A percentile compares a stretch with the other conserved stretches of the same genome.
Conservation (phyloP, 768 basidiomycete species). For the Glaciozyma martinii region DNA sequence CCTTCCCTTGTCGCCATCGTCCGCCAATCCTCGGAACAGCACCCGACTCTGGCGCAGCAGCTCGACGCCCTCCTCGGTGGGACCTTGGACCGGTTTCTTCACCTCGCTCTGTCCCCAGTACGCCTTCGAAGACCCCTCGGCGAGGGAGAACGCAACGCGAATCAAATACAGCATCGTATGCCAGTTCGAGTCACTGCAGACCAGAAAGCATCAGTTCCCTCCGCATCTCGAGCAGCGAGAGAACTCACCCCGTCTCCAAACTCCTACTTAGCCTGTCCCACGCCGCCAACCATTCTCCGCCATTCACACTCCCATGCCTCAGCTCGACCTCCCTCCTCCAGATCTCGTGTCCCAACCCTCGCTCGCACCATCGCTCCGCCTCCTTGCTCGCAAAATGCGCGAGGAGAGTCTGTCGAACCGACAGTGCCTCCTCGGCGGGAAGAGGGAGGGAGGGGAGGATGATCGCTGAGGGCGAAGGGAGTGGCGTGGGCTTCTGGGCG, state of each 20-base stretch:
- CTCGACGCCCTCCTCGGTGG: neutral
- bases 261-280: constrained; percentile 2
- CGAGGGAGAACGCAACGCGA: constrained; percentile 19
- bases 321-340: constrained; percentile 27
- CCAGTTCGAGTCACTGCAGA: constrained; percentile 34
- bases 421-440: neutral
- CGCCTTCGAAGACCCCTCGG: neutral
- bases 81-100: neutral
- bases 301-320: constrained; percentile 2
- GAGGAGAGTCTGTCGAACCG: neutral
- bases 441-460: constrained; percentile 7
- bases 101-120: neutral
- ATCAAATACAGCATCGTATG: constrained; percentile 32
- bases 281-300: constrained; percentile 6
- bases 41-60: neutral
- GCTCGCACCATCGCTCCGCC: constrained; percentile 20
- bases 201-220: too few relatives aligned
- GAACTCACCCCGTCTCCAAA: constrained; percentile 24
- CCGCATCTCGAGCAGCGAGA: neutral
- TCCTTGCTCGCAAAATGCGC: constrained; percentile 17
- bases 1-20: constrained; percentile 41
- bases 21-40: constrained; percentile 14
- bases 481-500: neutral
- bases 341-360: constrained; percentile 28
- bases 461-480: neutral